Evolutionary conservation across 768 basidiomycete species (phyloP).

Genomic region (Naematelia aurantialba): DNA sequence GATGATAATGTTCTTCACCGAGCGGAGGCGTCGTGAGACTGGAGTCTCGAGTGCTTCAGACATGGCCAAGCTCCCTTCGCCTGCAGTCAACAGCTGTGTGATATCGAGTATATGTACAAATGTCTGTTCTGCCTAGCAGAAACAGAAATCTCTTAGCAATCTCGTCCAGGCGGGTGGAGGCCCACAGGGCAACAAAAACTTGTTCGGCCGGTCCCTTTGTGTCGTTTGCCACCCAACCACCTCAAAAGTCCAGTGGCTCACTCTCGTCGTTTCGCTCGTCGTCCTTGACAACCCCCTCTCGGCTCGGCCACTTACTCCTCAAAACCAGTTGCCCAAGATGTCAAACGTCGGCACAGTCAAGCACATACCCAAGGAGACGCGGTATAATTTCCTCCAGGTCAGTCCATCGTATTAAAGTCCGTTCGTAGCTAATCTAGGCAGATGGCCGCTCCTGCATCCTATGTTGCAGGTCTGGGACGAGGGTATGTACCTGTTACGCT

Average conservation of each 20-base stretch:
- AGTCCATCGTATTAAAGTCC: slow-evolving; percentile 4
- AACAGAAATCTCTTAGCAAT: background rate
- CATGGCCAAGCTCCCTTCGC: no score
- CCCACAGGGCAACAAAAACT: background rate
- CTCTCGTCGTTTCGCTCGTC: background rate
- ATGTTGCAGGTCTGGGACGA: slow-evolving; percentile 97
- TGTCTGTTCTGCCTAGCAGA: background rate
- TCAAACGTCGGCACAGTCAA: slow-evolving; percentile 41
- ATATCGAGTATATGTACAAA: background rate
- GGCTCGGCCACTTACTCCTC: slow-evolving; percentile 5
- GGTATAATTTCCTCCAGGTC: slow-evolving; percentile 47
- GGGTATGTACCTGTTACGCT: slow-evolving; percentile 59
- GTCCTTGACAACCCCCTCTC: background rate
- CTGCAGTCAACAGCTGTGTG: no score
- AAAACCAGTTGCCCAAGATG: slow-evolving; percentile 20
- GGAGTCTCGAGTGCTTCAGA: slow-evolving; percentile 54
- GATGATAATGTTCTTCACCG: slow-evolving; percentile 80
- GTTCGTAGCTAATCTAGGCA: slow-evolving; percentile 5
- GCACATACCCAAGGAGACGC: slow-evolving; percentile 41
- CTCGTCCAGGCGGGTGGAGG: background rate
- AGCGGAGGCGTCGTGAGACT: slow-evolving; percentile 65
- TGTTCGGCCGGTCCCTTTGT: background rate
- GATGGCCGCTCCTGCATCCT: slow-evolving; percentile 79
- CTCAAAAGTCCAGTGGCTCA: background rate
- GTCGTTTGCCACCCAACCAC: background rate